Evolutionary conservation across 352 stramenopile species (phyloP), one percentile per base, ranked within the genome.

Genomic region (Elongisporangium senticosum): DNA sequence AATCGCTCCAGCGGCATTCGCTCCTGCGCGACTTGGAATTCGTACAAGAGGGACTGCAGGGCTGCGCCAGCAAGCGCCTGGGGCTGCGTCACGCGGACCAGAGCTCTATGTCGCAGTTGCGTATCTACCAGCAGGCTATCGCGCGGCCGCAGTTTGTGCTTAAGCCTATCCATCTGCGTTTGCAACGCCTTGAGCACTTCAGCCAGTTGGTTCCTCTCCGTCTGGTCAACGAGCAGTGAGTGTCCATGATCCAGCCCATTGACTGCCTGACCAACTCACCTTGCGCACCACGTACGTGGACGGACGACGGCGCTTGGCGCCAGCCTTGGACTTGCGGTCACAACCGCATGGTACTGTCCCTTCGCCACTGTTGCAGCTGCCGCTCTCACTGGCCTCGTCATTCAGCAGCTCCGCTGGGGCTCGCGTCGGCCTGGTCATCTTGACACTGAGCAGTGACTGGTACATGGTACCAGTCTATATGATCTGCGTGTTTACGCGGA

Each of bases 1-100:
- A 50, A 60, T 20, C 51, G 59, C 20, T 40, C 59, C 26, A 67
- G 57, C 8, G 61, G 61, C 22, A 56, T 63, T 13, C n/a, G 43
- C 28, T 64, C 39, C 24, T 67, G 61, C 6, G 48, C 43, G 40
- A 43, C 33, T 10, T 37, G 33, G 33, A 43, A 17, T 10, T 43
- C 33, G 8, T 6, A 43, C 33, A 43, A 43, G 33, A 43, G 33
- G 13, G 33, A 43, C 33, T 43, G 33, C 33, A 43, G 4, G 33
- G 33, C 1, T 1, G 33, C 33, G 33, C 13, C 33, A 14, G 33
- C 33, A 4, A 14, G 33, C 33, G 33, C 33, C 33, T 43, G 33
- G 13, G 33, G 33, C 33, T 43, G 7, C 10, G 17, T 43, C 33
- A 10, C 33, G 13, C 33, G 33, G 33, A 43, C 33, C 33, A 43